A percentile compares a stretch with the other conserved stretches of the same genome.
Conservation (phyloP, 176 grass and related monocot species). For the Paspalum notatum region DNA sequence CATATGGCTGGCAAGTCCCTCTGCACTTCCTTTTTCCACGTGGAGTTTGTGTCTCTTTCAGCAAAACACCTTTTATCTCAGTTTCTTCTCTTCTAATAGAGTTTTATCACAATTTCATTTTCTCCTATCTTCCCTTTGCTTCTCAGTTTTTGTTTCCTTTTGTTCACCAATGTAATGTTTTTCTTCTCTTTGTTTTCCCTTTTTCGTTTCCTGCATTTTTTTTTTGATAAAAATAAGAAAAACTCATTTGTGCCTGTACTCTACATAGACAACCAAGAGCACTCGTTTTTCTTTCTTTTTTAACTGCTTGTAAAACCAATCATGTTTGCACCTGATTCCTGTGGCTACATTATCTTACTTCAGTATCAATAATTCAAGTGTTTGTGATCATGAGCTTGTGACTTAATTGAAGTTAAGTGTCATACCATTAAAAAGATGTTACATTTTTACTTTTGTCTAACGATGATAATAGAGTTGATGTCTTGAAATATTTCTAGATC, state of each 20-base stretch:
- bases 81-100: background rate
- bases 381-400: conserved; percentile 28
- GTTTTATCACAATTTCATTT: conserved; percentile 6
- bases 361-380: conserved; percentile 18
- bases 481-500: conserved; percentile 59
- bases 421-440: conserved; percentile 5
- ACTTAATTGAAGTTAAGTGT: conserved; percentile 8
- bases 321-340: conserved; percentile 24
- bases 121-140: background rate
- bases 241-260: background rate
- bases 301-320: background rate
- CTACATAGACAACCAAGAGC: background rate
- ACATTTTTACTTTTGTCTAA: conserved; percentile 14
- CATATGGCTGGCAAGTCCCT: background rate
- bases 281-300: background rate
- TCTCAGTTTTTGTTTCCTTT: no score
- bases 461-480: conserved; percentile 31
- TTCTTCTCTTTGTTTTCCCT: background rate
- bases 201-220: no score
- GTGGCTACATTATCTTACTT: conserved; percentile 23
- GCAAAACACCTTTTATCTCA: background rate
- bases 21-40: background rate
- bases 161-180: background rate
- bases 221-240: background rate
- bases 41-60: conserved; percentile 9